Base-by-base conservation (phyloP, 169 alveolate species). In the Cryptosporidium parvum region DNA sequence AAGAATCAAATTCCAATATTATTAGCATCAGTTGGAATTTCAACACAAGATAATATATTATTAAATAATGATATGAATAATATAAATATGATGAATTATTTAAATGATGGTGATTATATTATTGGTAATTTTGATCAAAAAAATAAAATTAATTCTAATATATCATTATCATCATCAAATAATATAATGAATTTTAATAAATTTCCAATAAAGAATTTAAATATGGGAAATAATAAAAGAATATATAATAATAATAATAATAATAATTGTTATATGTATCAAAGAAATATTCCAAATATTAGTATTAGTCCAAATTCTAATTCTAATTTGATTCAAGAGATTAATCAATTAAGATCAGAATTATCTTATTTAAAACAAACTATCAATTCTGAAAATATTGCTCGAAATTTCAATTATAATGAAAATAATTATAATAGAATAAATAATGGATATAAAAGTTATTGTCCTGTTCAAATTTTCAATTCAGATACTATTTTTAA, bases 321-420 rank as follows among this genome's bases (percentile, higher is more conserved):
- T 8, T 33, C 33, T n/a, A 44, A 29, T n/a, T 67, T 80, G 18
- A 39, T 62, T 9, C 37, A 59, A 9, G 89, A 80, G 75, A 80
- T 80, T 37, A 80, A 51, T n/a, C 53, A 65, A 31, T 51, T 80
- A 16, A 80, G 67, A 42, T 42, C 21, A n/a, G 89, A 80, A 35
- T 51, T 80, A 29, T 23, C 37, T 7, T 58, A 44, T 51, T 33
- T 80, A 16, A 80, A 65, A 35, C 69, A 65, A 33, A 31, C 89
- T 33, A 61, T 80, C 9, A 21, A 44, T 21, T 23, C 61, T 21
- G 53, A 56, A 6, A 52, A 31, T 35, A 53, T 29, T 35, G 26
- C 69, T 35, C n/a, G 31, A 4, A 3, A 53, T 73, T 14, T 53
- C 18, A 56, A 12, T n/a, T 61, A 33, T 61, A n/a, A 14, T 61